Evolutionary conservation across 2,329 filamentous ascomycete species (phyloP).

Genomic region (Diaporthe eres): DNA sequence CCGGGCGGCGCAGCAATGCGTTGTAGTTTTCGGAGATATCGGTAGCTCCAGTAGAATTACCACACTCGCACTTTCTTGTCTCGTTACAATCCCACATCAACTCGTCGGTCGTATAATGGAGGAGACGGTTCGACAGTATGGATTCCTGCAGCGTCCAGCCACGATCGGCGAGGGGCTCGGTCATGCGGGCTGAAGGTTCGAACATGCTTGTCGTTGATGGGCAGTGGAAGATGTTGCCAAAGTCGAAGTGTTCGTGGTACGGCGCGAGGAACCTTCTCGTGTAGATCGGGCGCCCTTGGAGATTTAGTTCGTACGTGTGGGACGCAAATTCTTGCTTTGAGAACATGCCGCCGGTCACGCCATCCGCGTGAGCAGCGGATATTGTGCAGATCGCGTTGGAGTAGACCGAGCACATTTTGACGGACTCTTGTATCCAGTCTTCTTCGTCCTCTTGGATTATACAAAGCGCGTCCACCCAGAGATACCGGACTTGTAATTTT

Average conservation of each 20-base stretch:
- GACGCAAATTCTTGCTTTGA: conserved; percentile 5
- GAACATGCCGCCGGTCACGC: conserved; percentile 22
- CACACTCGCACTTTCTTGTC: conserved; percentile 18
- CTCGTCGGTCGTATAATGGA: conserved; percentile 35
- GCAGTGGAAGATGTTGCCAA: conserved; percentile 19
- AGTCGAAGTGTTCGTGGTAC: conserved; percentile 21
- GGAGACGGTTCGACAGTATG: conserved; percentile 28
- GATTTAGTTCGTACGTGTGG: not conserved
- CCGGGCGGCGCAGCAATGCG: conserved; percentile 15
- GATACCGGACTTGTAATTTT: conserved; percentile 41
- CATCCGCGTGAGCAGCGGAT: conserved; percentile 23
- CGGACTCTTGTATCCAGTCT: conserved; percentile 43
- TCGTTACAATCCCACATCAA: conserved; percentile 36
- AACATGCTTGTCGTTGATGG: not conserved
- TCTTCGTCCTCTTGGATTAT: conserved; percentile 45
- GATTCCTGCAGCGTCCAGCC: conserved; percentile 29
- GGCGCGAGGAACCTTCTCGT: not conserved
- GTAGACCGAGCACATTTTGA: conserved; percentile 31
- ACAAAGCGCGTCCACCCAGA: conserved; percentile 48
- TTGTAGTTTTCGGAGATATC: conserved; percentile 22
- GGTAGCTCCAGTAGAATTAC: not conserved
- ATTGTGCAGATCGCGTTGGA: conserved; percentile 30
- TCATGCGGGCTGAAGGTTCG: not conserved
- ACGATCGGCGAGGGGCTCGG: conserved; percentile 10
- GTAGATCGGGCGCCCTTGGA: conserved; percentile 43